Conservation (phyloP, 2,329 filamentous ascomycete species). For the Penicillium hesseltinei region DNA sequence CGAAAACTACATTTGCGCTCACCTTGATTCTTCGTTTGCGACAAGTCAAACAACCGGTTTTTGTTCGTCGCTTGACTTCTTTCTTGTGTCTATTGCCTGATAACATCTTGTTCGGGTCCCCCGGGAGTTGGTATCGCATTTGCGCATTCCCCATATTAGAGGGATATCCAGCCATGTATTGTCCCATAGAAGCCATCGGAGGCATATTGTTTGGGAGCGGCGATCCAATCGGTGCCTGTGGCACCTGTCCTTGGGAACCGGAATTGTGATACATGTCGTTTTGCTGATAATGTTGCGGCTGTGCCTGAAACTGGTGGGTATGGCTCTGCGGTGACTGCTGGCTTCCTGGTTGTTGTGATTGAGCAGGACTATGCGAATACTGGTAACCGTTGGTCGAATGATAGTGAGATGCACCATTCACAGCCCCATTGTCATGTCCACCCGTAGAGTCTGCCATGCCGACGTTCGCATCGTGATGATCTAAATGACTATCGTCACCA, state of each 20-base stretch:
- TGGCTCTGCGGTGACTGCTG: slow-evolving; percentile 35
- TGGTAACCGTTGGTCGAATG: slow-evolving; percentile 45
- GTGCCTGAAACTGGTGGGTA: slow-evolving; percentile 28
- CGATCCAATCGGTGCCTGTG: slow-evolving; percentile 50
- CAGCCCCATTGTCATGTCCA: slow-evolving; percentile 23
- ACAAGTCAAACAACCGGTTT: slow-evolving; percentile 68
- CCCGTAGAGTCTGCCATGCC: slow-evolving; percentile 14
- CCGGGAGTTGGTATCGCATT: slow-evolving; percentile 54
- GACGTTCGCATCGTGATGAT: slow-evolving; percentile 17
- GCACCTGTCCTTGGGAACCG: slow-evolving; percentile 31
- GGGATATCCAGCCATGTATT: slow-evolving; percentile 52
- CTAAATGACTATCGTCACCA: slow-evolving; percentile 21
- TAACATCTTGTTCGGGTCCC: slow-evolving; percentile 54
- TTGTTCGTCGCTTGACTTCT: slow-evolving; percentile 73
- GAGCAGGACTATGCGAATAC: slow-evolving; percentile 23
- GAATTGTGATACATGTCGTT: slow-evolving; percentile 37
- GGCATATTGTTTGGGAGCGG: slow-evolving; percentile 49
- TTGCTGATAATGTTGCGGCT: slow-evolving; percentile 30
- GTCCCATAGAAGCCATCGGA: slow-evolving; percentile 53
- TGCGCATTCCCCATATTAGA: slow-evolving; percentile 41
- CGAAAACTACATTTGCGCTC: slow-evolving; percentile 25
- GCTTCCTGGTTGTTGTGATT: slow-evolving; percentile 42
- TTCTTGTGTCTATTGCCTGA: slow-evolving; percentile 64
- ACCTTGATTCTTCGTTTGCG: slow-evolving; percentile 72
- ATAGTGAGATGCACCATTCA: slow-evolving; percentile 43